Conservation (phyloP, 148 eudicot species). For the Rheum nobile region DNA sequence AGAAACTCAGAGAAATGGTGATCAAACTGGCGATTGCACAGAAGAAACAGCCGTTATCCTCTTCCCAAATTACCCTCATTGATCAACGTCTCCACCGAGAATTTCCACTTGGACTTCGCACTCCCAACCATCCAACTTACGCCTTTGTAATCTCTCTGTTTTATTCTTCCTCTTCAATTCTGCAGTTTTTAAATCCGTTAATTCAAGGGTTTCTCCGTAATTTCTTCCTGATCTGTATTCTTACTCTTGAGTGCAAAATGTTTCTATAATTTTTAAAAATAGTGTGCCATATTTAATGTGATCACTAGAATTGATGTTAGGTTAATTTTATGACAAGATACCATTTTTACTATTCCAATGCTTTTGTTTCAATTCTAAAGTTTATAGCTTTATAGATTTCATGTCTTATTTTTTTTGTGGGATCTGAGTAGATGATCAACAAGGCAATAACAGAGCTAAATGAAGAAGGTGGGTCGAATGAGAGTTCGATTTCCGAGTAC, state of each 20-base stretch:
- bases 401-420: background rate
- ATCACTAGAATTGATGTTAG: background rate
- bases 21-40: constrained; percentile 18
- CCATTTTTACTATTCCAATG: background rate
- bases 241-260: background rate
- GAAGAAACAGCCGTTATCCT: constrained; percentile 13
- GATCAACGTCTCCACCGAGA: constrained; percentile 12
- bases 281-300: background rate
- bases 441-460: constrained; percentile 34
- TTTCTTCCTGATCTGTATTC: background rate
- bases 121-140: constrained; percentile 41
- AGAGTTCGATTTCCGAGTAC: constrained; percentile 36
- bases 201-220: background rate
- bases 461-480: constrained; percentile 39
- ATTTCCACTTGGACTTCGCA: constrained; percentile 13
- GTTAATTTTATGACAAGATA: background rate
- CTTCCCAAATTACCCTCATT: constrained; percentile 16
- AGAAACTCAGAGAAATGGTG: constrained; percentile 19
- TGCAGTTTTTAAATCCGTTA: background rate
- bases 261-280: background rate
- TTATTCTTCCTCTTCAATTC: background rate
- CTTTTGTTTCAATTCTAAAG: background rate
- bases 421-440: constrained; percentile 41
- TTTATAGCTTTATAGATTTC: background rate
- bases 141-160: constrained; percentile 21